Conservation (phyloP, 306 rosid genomes). For the Dicorynia guianensis region DNA sequence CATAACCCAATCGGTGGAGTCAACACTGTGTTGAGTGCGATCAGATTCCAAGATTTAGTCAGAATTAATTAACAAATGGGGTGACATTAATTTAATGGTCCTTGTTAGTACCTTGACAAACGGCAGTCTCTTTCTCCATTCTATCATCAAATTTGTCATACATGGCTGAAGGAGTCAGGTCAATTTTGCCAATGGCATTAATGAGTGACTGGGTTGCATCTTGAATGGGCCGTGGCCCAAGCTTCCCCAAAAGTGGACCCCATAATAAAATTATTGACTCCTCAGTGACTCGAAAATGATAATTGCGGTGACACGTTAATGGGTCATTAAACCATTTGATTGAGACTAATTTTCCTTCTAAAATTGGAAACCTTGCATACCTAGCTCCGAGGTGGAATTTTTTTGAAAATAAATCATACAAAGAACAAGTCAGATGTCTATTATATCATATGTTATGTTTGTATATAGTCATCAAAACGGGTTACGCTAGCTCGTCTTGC, state of each 20-base stretch:
- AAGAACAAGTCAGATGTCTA: not conserved
- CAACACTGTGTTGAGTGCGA: no score
- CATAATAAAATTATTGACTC: slow-evolving; percentile 35
- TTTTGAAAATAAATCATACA: not conserved
- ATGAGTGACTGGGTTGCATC: slow-evolving; percentile 40
- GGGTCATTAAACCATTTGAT: slow-evolving; percentile 31
- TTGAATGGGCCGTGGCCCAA: slow-evolving; percentile 40
- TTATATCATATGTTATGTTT: no score
- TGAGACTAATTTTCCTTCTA: slow-evolving; percentile 9
- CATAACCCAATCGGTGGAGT: no score
- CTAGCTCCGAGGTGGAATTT: not conserved
- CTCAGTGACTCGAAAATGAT: slow-evolving; percentile 3
- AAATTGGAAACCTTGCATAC: slow-evolving; percentile 15
- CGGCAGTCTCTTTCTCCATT: slow-evolving; percentile 38
- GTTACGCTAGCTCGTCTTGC: no score
- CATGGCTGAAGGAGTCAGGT: slow-evolving; percentile 21
- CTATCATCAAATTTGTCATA: slow-evolving; percentile 47
- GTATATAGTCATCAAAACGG: no score
- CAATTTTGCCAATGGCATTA: slow-evolving; percentile 34
- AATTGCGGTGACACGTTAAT: slow-evolving; percentile 3
- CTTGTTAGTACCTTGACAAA: slow-evolving; percentile 10
- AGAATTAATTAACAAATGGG: slow-evolving; percentile 1
- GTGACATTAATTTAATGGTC: slow-evolving; percentile 41
- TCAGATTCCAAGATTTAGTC: no score
- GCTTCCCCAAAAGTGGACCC: slow-evolving; percentile 24